Evolutionary conservation across 2,329 filamentous ascomycete species (phyloP).

Genomic region (Trichoderma semiorbis): DNA sequence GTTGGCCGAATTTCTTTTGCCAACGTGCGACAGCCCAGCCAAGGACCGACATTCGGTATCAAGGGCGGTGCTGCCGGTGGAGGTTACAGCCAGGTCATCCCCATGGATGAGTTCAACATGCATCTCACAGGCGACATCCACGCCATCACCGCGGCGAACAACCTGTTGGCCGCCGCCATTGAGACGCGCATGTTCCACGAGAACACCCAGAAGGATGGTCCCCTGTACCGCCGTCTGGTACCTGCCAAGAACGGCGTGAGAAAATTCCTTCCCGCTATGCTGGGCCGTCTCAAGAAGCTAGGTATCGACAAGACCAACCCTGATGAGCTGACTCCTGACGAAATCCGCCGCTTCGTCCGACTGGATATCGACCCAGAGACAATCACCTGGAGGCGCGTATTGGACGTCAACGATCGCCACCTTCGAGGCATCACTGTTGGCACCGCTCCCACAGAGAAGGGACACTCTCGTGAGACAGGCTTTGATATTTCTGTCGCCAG

Average conservation of each 20-base stretch:
- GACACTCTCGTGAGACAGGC: slow-evolving; percentile 79
- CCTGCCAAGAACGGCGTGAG: slow-evolving; percentile 87
- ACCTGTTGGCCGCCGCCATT: slow-evolving; percentile 90
- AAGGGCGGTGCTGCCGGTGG: slow-evolving; percentile 97
- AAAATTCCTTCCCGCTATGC: slow-evolving; percentile 84
- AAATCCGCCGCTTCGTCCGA: slow-evolving; percentile 83
- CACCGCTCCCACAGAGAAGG: slow-evolving; percentile 85
- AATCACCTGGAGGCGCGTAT: slow-evolving; percentile 92
- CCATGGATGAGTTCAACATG: slow-evolving; percentile 99
- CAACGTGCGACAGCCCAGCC: slow-evolving; percentile 94
- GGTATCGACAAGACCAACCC: slow-evolving; percentile 95
- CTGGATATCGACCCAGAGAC: slow-evolving; percentile 95
- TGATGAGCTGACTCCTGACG: slow-evolving; percentile 83
- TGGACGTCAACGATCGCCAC: slow-evolving; percentile 97
- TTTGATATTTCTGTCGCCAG: slow-evolving; percentile 98
- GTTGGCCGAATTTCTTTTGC: slow-evolving; percentile 86
- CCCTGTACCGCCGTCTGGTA: slow-evolving; percentile 83
- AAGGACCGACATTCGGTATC: slow-evolving; percentile 97
- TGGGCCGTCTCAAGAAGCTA: slow-evolving; percentile 88
- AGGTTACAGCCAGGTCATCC: slow-evolving; percentile 98
- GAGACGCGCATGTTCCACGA: slow-evolving; percentile 99
- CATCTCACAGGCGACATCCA: slow-evolving; percentile 98
- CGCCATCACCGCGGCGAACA: slow-evolving; percentile 95
- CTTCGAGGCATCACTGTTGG: slow-evolving; percentile 86
- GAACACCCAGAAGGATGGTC: slow-evolving; percentile 84